phyloP scores from a whole-genome alignment of 140 eudicot species.

The Stevia rebaudiana region DNA sequence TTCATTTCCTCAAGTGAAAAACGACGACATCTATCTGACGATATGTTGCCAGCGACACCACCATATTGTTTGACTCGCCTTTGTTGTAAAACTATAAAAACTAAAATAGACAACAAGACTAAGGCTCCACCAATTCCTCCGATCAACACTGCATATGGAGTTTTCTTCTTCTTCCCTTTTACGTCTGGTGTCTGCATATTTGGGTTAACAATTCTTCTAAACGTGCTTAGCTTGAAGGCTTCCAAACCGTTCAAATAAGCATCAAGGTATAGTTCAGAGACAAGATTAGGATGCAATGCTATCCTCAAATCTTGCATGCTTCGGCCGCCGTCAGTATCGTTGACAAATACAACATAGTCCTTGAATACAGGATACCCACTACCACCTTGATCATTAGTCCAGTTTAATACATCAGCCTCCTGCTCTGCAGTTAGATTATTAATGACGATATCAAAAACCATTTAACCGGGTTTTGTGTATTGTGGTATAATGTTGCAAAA shows the following conservation, averaged over 20 bases:
- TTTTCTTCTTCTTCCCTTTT: neutral
- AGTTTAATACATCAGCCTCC: slow-evolving; percentile 5
- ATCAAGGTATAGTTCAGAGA: neutral
- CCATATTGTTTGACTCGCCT: slow-evolving; percentile 17
- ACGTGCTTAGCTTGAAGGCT: slow-evolving; percentile 40
- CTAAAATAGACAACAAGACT: slow-evolving; percentile 10
- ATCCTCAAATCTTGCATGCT: slow-evolving; percentile 33
- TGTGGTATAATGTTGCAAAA: slow-evolving; percentile 33
- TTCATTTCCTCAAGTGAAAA: slow-evolving; percentile 35
- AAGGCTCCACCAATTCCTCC: slow-evolving; percentile 38
- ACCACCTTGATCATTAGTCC: slow-evolving; percentile 30
- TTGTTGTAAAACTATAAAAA: slow-evolving; percentile 14
- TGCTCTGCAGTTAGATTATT: slow-evolving; percentile 37
- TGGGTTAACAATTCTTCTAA: slow-evolving; percentile 32
- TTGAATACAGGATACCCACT: slow-evolving; percentile 28
- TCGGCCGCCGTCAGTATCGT: neutral
- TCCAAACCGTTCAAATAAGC: slow-evolving; percentile 37
- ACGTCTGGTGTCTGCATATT: slow-evolving; percentile 33
- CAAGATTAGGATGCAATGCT: slow-evolving; percentile 22
- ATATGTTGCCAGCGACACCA: slow-evolving; percentile 6
- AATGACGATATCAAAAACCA: slow-evolving; percentile 29
- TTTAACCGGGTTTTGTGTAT: neutral
- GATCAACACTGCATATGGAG: neutral
- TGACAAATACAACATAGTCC: slow-evolving; percentile 35
- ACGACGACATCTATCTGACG: slow-evolving; percentile 37